Evolutionary conservation across 352 stramenopile genomes (phyloP).

Genomic region (Nannochloropsis limnetica): DNA sequence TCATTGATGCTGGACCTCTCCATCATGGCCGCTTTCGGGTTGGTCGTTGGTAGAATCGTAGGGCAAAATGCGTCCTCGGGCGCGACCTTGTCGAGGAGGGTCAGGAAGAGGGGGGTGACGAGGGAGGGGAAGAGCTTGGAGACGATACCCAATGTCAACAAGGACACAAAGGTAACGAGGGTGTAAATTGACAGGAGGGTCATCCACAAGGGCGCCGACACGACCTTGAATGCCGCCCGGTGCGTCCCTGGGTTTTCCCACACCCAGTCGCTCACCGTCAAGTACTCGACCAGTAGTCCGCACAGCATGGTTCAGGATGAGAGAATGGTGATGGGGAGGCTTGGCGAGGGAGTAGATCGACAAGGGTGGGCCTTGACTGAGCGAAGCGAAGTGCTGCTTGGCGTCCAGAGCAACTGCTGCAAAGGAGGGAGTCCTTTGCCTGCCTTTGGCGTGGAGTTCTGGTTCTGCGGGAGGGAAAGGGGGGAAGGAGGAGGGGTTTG

Average conservation of each 20-base stretch:
- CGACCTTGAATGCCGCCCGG: neutral
- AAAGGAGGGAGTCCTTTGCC: too few relatives aligned
- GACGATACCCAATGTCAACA: neutral
- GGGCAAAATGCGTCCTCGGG: neutral
- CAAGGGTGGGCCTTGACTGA: too few relatives aligned
- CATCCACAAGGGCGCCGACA: neutral
- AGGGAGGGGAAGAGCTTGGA: conserved; percentile 2
- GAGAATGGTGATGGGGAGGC: too few relatives aligned
- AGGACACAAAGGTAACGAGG: neutral
- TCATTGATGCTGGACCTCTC: neutral
- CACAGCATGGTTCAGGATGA: neutral
- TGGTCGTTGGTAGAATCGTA: neutral
- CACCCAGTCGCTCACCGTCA: neutral
- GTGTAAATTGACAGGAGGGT: neutral
- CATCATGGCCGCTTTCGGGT: too few relatives aligned
- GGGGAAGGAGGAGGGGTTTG: neutral
- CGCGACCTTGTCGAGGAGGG: neutral
- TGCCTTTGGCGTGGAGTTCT: neutral
- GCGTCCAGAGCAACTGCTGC: too few relatives aligned
- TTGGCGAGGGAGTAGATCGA: too few relatives aligned
- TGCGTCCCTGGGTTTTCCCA: neutral
- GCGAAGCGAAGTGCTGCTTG: too few relatives aligned
- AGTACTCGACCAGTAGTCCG: conserved; percentile 6
- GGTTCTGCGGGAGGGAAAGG: neutral
- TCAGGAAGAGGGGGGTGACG: neutral